Base-by-base conservation (phyloP, 805 yeast species). In the Candida verbasci region DNA sequence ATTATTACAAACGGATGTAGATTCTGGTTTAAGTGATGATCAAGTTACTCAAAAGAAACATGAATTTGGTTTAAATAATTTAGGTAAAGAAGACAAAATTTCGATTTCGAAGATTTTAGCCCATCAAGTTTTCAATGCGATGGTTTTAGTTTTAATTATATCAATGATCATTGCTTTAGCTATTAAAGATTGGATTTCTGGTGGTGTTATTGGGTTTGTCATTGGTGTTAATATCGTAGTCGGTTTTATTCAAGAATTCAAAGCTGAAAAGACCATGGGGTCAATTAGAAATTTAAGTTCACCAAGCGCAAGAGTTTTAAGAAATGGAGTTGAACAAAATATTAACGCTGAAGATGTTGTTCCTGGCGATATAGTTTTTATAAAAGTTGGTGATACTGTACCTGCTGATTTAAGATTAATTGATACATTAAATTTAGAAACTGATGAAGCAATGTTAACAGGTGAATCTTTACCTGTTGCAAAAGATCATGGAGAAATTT, bases 181-280 rank as follows among this genome's bases (percentile, higher is more conserved):
- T 15, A 80, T 84, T 45, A 67, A 69, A 40, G 91, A 84, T 55
- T 83, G 86, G 82, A 84, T 83, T 45, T 78, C 86, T 7, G 93
- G 88, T 33, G 93, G 91, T 37, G 91, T 84, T 23, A 80, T 83
- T 52, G 78, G 76, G 1, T 80, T 74, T 31, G 89, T 84, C 17
- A 76, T 84, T 21, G 53, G 56, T 22, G 66, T 83, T 38, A 83
- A 83, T 50, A 76, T 83, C 24, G 58, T 60, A 20, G 80, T 83
- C 39, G 93, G 93, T 3, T 72, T 79, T 38, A 57, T 72, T 44
- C 93, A 83, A 56, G 91, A 83, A 52, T 70, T 66, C 51, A 78
- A 75, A 44, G 91, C 93, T 1, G 88, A 83, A 45, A 74, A 80
- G 52, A 84, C 91, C 1, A 84, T 83, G 86, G 84, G 80, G 25